Percentiles rank a stretch among this genome's conserved stretches.
phyloP scores from a whole-genome alignment of 805 yeast species.

The Torulaspora indica region DNA sequence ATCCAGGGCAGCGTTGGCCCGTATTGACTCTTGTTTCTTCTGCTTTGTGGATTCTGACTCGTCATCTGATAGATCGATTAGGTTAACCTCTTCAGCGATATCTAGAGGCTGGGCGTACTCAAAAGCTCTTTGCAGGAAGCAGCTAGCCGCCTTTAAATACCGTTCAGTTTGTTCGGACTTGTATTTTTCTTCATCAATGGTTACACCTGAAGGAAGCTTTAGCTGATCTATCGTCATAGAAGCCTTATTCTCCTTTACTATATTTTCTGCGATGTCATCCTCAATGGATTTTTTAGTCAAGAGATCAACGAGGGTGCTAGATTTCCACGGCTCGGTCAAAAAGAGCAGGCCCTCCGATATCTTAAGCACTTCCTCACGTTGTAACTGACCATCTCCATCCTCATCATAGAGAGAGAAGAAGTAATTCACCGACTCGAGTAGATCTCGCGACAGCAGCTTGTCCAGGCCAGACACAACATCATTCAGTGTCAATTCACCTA shows the following conservation, averaged over 20 bases:
- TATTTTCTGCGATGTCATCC: slow-evolving; percentile 59
- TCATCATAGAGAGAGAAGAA: slow-evolving; percentile 74
- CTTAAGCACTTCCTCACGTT: slow-evolving; percentile 72
- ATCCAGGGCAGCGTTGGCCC: slow-evolving; percentile 76
- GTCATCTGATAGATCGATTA: slow-evolving; percentile 44
- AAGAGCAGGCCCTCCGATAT: slow-evolving; percentile 83
- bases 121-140: slow-evolving; percentile 79
- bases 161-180: slow-evolving; percentile 67
- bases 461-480: slow-evolving; percentile 74
- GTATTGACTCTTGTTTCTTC: slow-evolving; percentile 35
- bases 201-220: slow-evolving; percentile 53
- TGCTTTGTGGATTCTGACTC: slow-evolving; percentile 27
- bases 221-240: slow-evolving; percentile 39
- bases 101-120: slow-evolving; percentile 79
- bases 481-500: slow-evolving; percentile 57
- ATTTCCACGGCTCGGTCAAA: slow-evolving; percentile 82
- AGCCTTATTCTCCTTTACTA: slow-evolving; percentile 37
- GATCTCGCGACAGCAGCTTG: slow-evolving; percentile 60
- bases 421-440: slow-evolving; percentile 72
- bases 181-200: slow-evolving; percentile 58
- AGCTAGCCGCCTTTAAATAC: slow-evolving; percentile 81
- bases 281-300: slow-evolving; percentile 62
- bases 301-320: slow-evolving; percentile 59
- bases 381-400: slow-evolving; percentile 54
- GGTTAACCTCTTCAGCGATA: slow-evolving; percentile 36